Evolutionary conservation across 208 protist genomes (phyloP).

Genomic region (Chromosphaera perkinsii): DNA sequence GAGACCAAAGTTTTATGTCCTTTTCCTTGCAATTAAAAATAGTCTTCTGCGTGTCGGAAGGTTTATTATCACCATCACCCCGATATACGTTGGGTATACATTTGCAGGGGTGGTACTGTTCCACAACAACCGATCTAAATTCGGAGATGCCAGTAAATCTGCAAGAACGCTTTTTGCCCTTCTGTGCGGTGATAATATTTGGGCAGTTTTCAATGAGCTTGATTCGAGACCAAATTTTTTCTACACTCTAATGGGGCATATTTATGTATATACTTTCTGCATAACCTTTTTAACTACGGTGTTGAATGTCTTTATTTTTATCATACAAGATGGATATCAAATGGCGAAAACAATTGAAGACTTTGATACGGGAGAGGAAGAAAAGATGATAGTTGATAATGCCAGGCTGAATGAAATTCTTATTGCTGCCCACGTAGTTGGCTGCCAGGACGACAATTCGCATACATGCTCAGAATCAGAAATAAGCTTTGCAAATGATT

Average conservation of each 20-base stretch:
- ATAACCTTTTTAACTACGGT: slow-evolving; percentile 8
- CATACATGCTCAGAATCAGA: no score
- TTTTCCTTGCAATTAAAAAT: slow-evolving; percentile 11
- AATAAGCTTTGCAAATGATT: no score
- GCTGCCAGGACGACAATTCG: no score
- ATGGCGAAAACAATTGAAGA: no score
- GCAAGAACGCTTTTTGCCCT: slow-evolving; percentile 19
- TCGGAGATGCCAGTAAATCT: slow-evolving; percentile 1
- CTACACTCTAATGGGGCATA: not conserved
- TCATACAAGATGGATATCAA: slow-evolving; percentile 15
- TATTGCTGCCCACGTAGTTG: no score
- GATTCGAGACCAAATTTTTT: not conserved
- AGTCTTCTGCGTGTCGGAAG: not conserved
- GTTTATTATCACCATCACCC: slow-evolving; percentile 8
- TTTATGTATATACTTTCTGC: slow-evolving; percentile 27
- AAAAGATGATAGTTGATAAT: no score
- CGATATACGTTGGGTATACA: slow-evolving; percentile 9
- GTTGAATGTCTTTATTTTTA: slow-evolving; percentile 31
- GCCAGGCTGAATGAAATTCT: no score
- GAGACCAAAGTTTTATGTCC: slow-evolving; percentile 15
- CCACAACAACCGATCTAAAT: not conserved
- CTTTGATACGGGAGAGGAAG: no score
- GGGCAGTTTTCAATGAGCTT: slow-evolving; percentile 9
- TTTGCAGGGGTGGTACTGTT: slow-evolving; percentile 17
- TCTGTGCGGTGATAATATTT: slow-evolving; percentile 24